A percentile compares a stretch with the other conserved stretches of the same genome.
Evolutionary conservation across 2,329 filamentous ascomycete species (phyloP).

Genomic region (Beauveria pseudobassiana): DNA sequence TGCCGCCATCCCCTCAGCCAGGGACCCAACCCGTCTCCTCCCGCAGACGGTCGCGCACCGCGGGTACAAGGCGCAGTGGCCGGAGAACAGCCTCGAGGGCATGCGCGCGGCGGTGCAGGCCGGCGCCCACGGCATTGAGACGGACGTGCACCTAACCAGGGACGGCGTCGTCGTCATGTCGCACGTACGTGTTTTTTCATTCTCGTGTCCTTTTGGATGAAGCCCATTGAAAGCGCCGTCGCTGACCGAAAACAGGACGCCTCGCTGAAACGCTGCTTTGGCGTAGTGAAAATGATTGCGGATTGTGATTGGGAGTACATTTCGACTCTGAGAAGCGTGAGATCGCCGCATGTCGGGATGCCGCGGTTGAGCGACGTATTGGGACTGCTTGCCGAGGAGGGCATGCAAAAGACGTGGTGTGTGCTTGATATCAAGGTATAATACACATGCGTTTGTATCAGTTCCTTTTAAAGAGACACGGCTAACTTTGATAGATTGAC

Average conservation of each 20-base stretch:
- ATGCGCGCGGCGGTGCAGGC: slow-evolving; percentile 67
- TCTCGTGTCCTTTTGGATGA: neutral
- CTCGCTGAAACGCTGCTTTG: slow-evolving; percentile 74
- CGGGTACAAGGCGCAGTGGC: slow-evolving; percentile 68
- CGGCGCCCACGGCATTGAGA: slow-evolving; percentile 78
- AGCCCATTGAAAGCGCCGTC: neutral
- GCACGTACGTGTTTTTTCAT: slow-evolving; percentile 48
- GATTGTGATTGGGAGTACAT: slow-evolving; percentile 74
- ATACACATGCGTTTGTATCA: too few relatives aligned
- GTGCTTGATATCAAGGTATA: slow-evolving; percentile 83
- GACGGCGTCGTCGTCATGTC: slow-evolving; percentile 82
- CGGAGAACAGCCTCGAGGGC: slow-evolving; percentile 80
- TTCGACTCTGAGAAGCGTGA: slow-evolving; percentile 57
- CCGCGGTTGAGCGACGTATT: slow-evolving; percentile 68
- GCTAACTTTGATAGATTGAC: slow-evolving; percentile 2
- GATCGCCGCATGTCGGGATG: slow-evolving; percentile 63
- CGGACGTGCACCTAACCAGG: slow-evolving; percentile 74
- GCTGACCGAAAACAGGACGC: slow-evolving; percentile 49
- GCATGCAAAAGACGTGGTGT: slow-evolving; percentile 64
- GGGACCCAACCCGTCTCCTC: slow-evolving; percentile 25
- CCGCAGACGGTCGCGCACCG: slow-evolving; percentile 74
- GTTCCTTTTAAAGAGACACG: neutral
- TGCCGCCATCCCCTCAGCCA: slow-evolving; percentile 22
- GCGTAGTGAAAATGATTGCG: slow-evolving; percentile 60
- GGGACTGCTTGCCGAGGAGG: slow-evolving; percentile 59